Evolutionary conservation across 768 basidiomycete species (phyloP), one percentile per base, ranked within the genome.

Genomic region (Leccinum subgranulosum): DNA sequence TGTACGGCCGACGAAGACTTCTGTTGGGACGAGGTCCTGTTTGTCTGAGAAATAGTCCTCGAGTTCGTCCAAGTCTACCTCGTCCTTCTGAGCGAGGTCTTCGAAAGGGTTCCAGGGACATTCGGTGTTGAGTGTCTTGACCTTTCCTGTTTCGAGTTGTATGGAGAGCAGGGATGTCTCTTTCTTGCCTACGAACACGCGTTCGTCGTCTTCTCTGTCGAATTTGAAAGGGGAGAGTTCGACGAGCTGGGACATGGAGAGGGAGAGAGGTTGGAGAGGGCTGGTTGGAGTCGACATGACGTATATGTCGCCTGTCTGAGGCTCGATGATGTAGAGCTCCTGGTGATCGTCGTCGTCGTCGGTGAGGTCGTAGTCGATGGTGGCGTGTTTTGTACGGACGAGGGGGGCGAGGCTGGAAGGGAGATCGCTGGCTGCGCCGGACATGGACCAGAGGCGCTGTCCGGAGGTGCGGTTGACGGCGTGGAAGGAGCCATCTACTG

Each of bases 401-500:
- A 94, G 86, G 1, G 90, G 88, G 0, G 81, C 80, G 23, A 92
- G 79, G 17, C 82, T 77, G n/a, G 82, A 74, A 0, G 84, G 82
- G 7, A 77, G 71, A 15, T 51, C 66, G 27, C 78, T 68, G 41
- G 83, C 73, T 49, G 81, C 80, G 15, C 86, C 82, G 8, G 86
- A 82, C 86, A 94, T 90, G 34, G 92, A 93, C 96, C 96, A 99
- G 0, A 94, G 77, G 9, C 83, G 78, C 15, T 82, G 81, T 0
- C 96, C 96, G 0, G 88, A 87, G 0, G 88, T 86, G 59, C 96
- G 79, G 67, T 96, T 94, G 61, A 98, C 79, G 0, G 94, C 97
- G 76, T 98, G 95, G 33, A 99, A 86, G 57, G 87, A 92, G 25
- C 96, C 96, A 74, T 98, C 95, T 27, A 99, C 86, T 7, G 94